Evolutionary conservation across 2,329 filamentous ascomycete genomes (phyloP).

Genomic region (Colletotrichum sp.): DNA sequence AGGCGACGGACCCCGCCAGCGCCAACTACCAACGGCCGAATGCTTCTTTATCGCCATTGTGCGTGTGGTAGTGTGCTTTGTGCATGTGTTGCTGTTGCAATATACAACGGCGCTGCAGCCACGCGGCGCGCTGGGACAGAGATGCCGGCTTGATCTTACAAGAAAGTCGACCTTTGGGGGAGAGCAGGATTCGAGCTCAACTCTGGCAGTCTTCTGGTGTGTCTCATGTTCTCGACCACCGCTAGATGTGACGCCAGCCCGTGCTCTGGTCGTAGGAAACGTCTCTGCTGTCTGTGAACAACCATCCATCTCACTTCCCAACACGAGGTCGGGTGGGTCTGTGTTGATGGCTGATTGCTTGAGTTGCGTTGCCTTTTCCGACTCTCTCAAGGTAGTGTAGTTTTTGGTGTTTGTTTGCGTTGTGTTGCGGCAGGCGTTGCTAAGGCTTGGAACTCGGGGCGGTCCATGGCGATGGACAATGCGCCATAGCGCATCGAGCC

Average conservation of each 20-base stretch:
- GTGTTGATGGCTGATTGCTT: neutral
- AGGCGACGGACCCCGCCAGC: neutral
- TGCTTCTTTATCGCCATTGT: constrained; percentile 6
- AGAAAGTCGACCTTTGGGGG: neutral
- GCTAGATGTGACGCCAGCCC: constrained; percentile 18
- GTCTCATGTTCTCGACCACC: neutral
- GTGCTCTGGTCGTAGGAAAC: constrained; percentile 17
- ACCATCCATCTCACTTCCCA: constrained; percentile 1
- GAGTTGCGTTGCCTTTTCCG: neutral
- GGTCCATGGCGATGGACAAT: constrained; percentile 5
- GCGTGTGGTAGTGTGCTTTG: neutral
- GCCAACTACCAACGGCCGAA: constrained; percentile 3
- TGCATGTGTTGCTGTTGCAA: constrained; percentile 5
- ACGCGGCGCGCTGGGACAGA: neutral
- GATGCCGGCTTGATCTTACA: neutral
- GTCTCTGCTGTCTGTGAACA: neutral
- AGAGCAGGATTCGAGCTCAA: neutral
- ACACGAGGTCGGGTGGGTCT: constrained; percentile 11
- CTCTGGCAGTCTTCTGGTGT: constrained; percentile 2
- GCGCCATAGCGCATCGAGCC: neutral
- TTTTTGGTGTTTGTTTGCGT: neutral
- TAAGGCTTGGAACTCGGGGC: neutral
- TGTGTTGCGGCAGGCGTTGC: neutral
- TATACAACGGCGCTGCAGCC: constrained; percentile 17
- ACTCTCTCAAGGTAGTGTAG: neutral